phyloP scores from a whole-genome alignment of 2,329 filamentous ascomycete species.

The Botrytis fabae region DNA sequence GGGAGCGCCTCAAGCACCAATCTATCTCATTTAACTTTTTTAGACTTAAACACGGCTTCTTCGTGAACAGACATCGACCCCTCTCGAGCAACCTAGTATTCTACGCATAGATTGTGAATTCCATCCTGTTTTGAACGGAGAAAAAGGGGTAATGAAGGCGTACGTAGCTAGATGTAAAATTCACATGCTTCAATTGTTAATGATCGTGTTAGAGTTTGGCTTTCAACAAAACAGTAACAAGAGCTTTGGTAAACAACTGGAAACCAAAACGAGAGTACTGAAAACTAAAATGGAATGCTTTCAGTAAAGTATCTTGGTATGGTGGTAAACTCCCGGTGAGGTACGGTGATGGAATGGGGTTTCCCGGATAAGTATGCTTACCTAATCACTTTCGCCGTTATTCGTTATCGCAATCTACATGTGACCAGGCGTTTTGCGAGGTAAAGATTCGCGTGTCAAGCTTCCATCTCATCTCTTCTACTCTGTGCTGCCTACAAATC shows the following conservation, averaged over 20 bases:
- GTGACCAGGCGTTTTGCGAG: constrained; percentile 12
- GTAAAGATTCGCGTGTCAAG: constrained; percentile 4
- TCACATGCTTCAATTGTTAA: not conserved
- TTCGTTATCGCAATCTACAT: constrained; percentile 7
- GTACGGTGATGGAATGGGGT: not conserved
- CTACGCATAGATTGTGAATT: not conserved
- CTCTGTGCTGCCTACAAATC: not conserved
- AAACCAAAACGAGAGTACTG: rapidly evolving
- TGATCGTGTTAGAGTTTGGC: no score
- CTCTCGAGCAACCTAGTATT: not conserved
- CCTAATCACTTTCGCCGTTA: not conserved
- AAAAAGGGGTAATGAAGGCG: no score
- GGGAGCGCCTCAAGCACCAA: not conserved
- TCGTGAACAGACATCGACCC: rapidly evolving
- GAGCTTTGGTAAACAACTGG: rapidly evolving
- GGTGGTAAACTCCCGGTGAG: not conserved
- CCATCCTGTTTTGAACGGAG: no score
- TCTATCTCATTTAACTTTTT: not conserved
- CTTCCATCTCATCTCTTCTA: constrained; percentile 2
- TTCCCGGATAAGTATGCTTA: rapidly evolving
- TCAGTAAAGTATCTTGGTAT: not conserved
- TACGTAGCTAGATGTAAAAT: not conserved
- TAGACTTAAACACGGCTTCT: not conserved
- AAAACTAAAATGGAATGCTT: not conserved
- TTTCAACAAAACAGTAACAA: not conserved